These are phyloP conservation scores for Kluyveromyces marxianus DNA, from an alignment of 1,139 yeast genomes.

Conservation along the genomic window DNA sequence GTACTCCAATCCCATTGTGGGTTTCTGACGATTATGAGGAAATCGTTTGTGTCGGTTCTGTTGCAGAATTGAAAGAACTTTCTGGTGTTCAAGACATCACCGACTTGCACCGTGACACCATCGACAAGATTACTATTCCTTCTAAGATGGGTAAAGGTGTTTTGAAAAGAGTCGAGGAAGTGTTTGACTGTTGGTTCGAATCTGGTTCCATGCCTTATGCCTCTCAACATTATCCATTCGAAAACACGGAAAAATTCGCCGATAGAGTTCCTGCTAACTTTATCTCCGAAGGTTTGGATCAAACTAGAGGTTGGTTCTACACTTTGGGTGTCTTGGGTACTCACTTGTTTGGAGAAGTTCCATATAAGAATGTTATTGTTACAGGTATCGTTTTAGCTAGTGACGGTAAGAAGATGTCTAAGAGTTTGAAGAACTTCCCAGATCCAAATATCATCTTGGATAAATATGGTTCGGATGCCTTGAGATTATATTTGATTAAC, in stretches of 20 bases:
- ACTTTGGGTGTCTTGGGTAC: conserved; percentile 94
- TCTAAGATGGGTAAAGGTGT: conserved; percentile 85
- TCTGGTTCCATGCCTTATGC: conserved; percentile 99
- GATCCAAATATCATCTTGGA: conserved; percentile 79
- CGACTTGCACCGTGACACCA: conserved; percentile 88
- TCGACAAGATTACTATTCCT: conserved; percentile 89
- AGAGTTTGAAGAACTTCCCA: conserved; percentile 95
- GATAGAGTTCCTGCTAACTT: conserved; percentile 91
- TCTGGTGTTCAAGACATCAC: conserved; percentile 76
- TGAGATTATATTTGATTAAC: conserved; percentile 89
- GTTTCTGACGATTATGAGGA: conserved; percentile 90
- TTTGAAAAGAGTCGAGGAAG: conserved; percentile 90
- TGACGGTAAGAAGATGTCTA: conserved; percentile 99
- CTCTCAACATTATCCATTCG: conserved; percentile 94
- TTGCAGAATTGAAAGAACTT: conserved; percentile 74
- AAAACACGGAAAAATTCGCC: conserved; percentile 60
- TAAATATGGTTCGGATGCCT: conserved; percentile 95
- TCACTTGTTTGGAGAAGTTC: conserved; percentile 85
- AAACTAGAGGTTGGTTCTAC: conserved; percentile 99
- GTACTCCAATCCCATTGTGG: conserved; percentile 98
- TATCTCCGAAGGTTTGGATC: conserved; percentile 97
- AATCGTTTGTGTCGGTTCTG: conserved; percentile 86
- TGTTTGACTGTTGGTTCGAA: conserved; percentile 99
- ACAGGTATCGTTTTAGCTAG: conserved; percentile 95
- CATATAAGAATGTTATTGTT: conserved; percentile 92